These are phyloP conservation scores for Fusarium devonianum DNA, from an alignment of 2,329 filamentous ascomycete species.

Conservation along the genomic window DNA sequence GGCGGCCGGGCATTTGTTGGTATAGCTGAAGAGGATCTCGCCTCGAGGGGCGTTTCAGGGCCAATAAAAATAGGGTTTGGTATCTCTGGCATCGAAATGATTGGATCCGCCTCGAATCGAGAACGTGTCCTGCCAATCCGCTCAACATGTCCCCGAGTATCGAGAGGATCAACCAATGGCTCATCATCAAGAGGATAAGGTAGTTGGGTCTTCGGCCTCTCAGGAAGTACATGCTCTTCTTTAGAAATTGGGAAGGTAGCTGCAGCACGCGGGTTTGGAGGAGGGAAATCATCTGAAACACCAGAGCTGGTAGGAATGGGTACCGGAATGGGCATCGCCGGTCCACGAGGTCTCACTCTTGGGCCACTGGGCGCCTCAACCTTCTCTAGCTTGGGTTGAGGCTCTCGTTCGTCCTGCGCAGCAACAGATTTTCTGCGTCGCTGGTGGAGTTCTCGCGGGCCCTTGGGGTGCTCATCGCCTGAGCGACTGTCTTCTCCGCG, in stretches of 20 bases:
- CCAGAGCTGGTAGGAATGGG: constrained; percentile 35
- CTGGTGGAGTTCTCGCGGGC: constrained; percentile 38
- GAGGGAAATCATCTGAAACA: constrained; percentile 21
- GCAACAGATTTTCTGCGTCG: constrained; percentile 47
- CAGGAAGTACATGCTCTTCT: constrained; percentile 30
- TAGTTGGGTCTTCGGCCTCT: constrained; percentile 39
- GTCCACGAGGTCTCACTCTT: constrained; percentile 47
- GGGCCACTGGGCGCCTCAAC: constrained; percentile 29
- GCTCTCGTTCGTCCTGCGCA: constrained; percentile 46
- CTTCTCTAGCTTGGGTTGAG: constrained; percentile 37
- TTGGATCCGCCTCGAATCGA: constrained; percentile 28
- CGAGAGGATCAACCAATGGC: constrained; percentile 35
- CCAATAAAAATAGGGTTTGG: constrained; percentile 36
- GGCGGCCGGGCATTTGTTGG: constrained; percentile 30
- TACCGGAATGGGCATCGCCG: constrained; percentile 46
- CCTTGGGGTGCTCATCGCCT: constrained; percentile 49
- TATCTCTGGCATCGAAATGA: constrained; percentile 39
- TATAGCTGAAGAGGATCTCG: constrained; percentile 36
- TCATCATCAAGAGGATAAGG: constrained; percentile 52
- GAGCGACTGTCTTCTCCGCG: constrained; percentile 45
- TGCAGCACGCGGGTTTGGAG: constrained; percentile 36
- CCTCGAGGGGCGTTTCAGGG: constrained; percentile 35
- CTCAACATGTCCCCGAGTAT: constrained; percentile 26
- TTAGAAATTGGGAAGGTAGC: constrained; percentile 44
- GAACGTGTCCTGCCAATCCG: constrained; percentile 30